phyloP scores from a whole-genome alignment of 495 filamentous ascomycete genomes.

The Podospora comata region DNA sequence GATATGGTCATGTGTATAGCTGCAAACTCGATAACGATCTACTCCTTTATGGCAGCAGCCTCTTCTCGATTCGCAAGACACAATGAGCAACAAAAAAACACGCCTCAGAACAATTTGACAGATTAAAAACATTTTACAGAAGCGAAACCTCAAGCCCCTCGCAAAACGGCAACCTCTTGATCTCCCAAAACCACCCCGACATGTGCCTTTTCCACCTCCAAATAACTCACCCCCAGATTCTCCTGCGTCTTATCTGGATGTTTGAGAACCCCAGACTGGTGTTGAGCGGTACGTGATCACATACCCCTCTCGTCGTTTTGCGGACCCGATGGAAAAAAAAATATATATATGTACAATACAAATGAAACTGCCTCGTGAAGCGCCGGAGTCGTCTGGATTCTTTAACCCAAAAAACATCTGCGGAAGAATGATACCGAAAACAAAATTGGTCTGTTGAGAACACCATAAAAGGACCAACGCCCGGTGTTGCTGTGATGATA shows the following conservation, averaged over 20 bases:
- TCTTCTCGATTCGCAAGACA: background rate
- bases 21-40: background rate
- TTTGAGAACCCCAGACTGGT: background rate
- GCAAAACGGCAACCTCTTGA: background rate
- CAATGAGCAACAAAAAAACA: background rate
- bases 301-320: background rate
- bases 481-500: constrained; percentile 4
- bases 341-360: constrained; percentile 22
- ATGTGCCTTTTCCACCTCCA: background rate
- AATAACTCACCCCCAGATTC: background rate
- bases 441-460: background rate
- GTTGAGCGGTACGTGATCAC: background rate
- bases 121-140: constrained; percentile 16
- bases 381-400: constrained; percentile 5
- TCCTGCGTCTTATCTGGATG: background rate
- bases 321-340: constrained; percentile 6
- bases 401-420: background rate
- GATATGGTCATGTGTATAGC: background rate
- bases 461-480: background rate
- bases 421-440: constrained; percentile 8
- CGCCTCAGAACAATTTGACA: background rate
- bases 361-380: constrained; percentile 2
- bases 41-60: background rate
- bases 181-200: background rate
- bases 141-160: background rate